Conservation (phyloP, 345 rosid genomes). For the Camelina neglecta region DNA sequence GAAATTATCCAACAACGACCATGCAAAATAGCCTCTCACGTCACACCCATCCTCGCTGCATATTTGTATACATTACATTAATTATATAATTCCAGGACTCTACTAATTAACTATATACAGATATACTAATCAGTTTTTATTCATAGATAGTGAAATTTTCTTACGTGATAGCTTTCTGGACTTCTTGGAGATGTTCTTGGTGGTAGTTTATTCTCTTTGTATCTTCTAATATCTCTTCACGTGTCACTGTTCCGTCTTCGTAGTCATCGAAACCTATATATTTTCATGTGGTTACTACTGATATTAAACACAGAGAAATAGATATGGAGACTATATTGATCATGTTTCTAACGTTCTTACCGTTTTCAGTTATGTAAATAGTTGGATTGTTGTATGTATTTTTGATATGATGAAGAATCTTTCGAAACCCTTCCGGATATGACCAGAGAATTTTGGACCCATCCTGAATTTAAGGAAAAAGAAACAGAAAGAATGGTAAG, state of each 20-base stretch:
- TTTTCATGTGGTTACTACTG: background rate
- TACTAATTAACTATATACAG: background rate
- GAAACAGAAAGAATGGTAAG: background rate
- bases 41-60: constrained; percentile 34
- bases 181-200: constrained; percentile 40
- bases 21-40: constrained; percentile 59
- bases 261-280: constrained; percentile 24
- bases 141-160: background rate
- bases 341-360: constrained; percentile 1
- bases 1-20: constrained; percentile 65
- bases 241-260: constrained; percentile 5
- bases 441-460: background rate
- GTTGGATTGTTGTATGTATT: constrained; percentile 34
- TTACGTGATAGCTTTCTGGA: constrained; percentile 44
- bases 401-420: constrained; percentile 19
- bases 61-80: background rate
- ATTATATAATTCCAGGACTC: background rate
- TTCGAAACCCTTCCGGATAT: constrained; percentile 30
- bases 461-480: constrained; percentile 13
- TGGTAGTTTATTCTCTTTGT: constrained; percentile 38
- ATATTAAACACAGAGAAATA: too few relatives aligned
- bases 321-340: background rate
- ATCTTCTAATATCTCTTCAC: constrained; percentile 35
- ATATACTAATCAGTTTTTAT: background rate
- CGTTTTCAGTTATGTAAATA: constrained; percentile 35